These are phyloP conservation scores for Colletotrichum truncatum DNA, from an alignment of 2,329 filamentous ascomycete genomes.

Conservation along the genomic window DNA sequence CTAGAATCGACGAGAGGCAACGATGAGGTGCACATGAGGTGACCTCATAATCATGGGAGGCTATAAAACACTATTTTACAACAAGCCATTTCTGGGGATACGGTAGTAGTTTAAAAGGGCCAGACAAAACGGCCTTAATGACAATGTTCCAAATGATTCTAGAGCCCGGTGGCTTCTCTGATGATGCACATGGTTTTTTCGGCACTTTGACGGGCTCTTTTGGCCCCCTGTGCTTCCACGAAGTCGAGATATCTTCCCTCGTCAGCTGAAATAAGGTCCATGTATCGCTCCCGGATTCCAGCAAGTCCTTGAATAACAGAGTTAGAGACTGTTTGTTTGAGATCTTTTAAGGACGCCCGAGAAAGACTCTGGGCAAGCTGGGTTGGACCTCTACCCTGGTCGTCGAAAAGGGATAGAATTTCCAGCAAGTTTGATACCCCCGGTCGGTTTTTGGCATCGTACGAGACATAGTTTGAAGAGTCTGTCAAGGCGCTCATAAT, in stretches of 20 bases:
- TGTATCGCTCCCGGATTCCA: slow-evolving; percentile 66
- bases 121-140: neutral
- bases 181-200: slow-evolving; percentile 64
- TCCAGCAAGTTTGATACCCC: slow-evolving; percentile 90
- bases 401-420: slow-evolving; percentile 77
- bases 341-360: slow-evolving; percentile 45
- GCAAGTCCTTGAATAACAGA: slow-evolving; percentile 62
- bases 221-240: slow-evolving; percentile 66
- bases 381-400: slow-evolving; percentile 45
- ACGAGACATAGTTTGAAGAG: slow-evolving; percentile 71
- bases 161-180: slow-evolving; percentile 60
- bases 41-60: too few species aligned
- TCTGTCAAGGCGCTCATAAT: slow-evolving; percentile 82
- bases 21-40: neutral
- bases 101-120: slow-evolving; percentile 18
- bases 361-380: slow-evolving; percentile 51
- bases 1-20: neutral
- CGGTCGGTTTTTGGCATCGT: slow-evolving; percentile 75
- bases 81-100: too few species aligned
- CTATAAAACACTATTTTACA: neutral
- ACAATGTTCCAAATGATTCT: neutral
- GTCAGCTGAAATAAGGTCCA: slow-evolving; percentile 56
- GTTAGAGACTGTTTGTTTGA: slow-evolving; percentile 66
- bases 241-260: slow-evolving; percentile 63
- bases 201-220: slow-evolving; percentile 70